Conservation (phyloP, 345 rosid species). For the Balakata baccata region DNA sequence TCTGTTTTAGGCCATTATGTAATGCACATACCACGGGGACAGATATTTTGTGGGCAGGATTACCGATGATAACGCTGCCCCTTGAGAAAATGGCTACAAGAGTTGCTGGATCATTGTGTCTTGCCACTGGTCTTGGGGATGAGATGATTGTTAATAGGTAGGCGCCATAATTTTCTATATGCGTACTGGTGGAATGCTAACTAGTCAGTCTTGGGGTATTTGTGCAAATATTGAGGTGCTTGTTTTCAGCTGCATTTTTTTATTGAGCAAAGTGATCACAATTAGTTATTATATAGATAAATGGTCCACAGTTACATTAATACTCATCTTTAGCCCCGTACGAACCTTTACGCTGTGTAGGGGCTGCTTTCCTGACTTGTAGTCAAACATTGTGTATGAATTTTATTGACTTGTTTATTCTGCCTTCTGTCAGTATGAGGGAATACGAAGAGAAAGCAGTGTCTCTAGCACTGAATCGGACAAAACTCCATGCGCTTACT, state of each 20-base stretch:
- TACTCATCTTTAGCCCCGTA: no score
- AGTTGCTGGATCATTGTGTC: slow-evolving; percentile 97
- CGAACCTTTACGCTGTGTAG: no score
- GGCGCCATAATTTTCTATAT: neutral
- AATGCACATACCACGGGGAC: slow-evolving; percentile 99
- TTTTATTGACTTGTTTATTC: neutral
- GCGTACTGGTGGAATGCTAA: neutral
- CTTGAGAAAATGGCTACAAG: slow-evolving; percentile 99
- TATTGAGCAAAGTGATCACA: neutral
- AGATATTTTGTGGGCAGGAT: slow-evolving; percentile 97
- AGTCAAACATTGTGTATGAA: no score
- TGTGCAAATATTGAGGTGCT: neutral
- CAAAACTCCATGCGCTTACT: slow-evolving; percentile 68
- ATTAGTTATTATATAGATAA: no score
- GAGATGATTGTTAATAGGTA: slow-evolving; percentile 96
- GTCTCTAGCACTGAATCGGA: slow-evolving; percentile 62
- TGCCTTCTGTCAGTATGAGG: slow-evolving; percentile 53
- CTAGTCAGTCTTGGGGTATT: neutral
- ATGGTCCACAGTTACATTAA: no score
- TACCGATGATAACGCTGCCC: slow-evolving; percentile 94
- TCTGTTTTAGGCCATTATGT: slow-evolving; percentile 72
- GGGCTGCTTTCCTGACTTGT: neutral
- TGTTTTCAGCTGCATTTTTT: neutral
- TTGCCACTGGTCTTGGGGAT: slow-evolving; percentile 94
- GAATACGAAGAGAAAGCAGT: slow-evolving; percentile 93